Base-by-base conservation (phyloP, 805 yeast genomes). In the Pichia ethanolica region DNA sequence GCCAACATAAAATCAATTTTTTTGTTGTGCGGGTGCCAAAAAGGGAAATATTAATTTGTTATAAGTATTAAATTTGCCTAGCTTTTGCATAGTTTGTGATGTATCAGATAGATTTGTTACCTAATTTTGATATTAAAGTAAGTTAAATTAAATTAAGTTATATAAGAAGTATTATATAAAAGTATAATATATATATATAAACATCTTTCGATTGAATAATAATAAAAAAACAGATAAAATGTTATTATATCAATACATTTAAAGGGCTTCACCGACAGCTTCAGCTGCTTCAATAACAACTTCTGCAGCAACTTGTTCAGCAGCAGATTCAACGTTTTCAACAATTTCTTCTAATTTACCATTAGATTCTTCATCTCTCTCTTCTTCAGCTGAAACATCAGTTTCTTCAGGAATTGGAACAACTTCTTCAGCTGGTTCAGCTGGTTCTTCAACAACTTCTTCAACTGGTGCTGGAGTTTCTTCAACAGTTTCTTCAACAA, bases 191-290 rank as follows among this genome's bases (percentile, higher is more conserved):
- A 20, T 20, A 32, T 20, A 20, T 20, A 20, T 20, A 20, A 20
- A 20, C 20, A 30, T 7, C 7, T 30, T 6, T 30, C 32, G 32
- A 9, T 3, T 30, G 32, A 30, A 30, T 30, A 30, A 30, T 30
- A 30, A 30, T 32, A 3, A 32, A 32, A 11, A 32, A 32, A 14
- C 34, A 33, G 33, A 48, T 20, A 39, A 35, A 12, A 25, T 7
- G 8, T 28, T 7, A 5, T 11, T 8, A 11, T 9, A 32, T 11
- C 34, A 32, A 11, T 9, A 34, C 13, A 8, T 13, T 46, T 20
- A 52, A 5, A 52, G 27, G 8, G 45, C 46, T n/a, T 45, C 36
- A 12, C 51, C 56, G n/a, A 49, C 39, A 35, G 49, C 54, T 20
- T 39, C 53, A 12, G 53, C 53, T 4, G 41, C 44, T 45, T 51